A percentile compares a stretch with the other conserved stretches of the same genome.
Conservation (phyloP, 305 asterid species). For the Plantago coronopus region DNA sequence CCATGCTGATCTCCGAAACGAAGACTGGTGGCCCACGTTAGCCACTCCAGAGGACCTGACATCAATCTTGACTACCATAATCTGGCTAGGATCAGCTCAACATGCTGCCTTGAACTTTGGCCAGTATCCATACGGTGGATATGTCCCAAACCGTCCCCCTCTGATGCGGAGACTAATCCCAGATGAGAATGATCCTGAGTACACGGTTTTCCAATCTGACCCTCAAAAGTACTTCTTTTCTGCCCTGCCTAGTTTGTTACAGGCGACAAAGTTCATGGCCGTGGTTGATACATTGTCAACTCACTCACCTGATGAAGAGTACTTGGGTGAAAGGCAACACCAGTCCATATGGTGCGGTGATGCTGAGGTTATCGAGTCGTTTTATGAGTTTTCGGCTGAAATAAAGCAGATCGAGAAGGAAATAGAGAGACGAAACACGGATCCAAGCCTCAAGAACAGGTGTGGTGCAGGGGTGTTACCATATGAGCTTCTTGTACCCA, state of each 20-base stretch:
- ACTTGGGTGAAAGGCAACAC: conserved; percentile 78
- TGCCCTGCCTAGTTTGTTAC: conserved; percentile 75
- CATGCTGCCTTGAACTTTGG: conserved; percentile 95
- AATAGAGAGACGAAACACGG: conserved; percentile 55
- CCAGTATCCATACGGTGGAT: conserved; percentile 95
- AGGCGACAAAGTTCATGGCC: conserved; percentile 90
- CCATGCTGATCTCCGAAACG: conserved; percentile 69
- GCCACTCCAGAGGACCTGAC: conserved; percentile 63
- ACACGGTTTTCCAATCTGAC: conserved; percentile 50
- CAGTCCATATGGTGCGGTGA: conserved; percentile 87
- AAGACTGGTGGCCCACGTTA: conserved; percentile 89
- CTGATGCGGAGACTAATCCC: conserved; percentile 77
- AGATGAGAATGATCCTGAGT: conserved; percentile 68
- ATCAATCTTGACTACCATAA: conserved; percentile 71
- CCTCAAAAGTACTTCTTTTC: conserved; percentile 78
- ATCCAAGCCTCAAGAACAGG: conserved; percentile 47
- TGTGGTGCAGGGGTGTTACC: conserved; percentile 97
- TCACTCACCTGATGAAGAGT: conserved; percentile 92
- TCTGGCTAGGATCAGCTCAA: conserved; percentile 91
- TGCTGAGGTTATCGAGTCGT: conserved; percentile 52
- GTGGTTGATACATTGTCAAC: conserved; percentile 85
- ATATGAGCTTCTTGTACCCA: conserved; percentile 85
- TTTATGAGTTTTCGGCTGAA: conserved; percentile 66
- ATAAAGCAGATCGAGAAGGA: conserved; percentile 62
- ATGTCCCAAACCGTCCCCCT: conserved; percentile 94